phyloP scores from a whole-genome alignment of 2,329 filamentous ascomycete species.

The Cladophialophora chaetospira region DNA sequence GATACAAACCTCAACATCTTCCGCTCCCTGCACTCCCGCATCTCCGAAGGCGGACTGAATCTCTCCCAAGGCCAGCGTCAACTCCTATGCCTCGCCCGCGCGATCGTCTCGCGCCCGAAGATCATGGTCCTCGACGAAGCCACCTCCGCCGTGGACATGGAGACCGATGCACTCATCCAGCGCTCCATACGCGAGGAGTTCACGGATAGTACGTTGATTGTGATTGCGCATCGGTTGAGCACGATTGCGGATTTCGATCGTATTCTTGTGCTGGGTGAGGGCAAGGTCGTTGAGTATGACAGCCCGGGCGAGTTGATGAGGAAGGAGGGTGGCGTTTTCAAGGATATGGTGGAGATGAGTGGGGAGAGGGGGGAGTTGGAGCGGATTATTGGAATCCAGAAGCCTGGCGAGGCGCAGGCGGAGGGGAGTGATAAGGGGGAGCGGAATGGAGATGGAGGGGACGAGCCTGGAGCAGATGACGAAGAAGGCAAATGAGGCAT shows the following conservation, averaged over 20 bases:
- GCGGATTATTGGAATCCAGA: slow-evolving; percentile 27
- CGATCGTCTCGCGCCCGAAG: slow-evolving; percentile 70
- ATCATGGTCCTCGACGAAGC: slow-evolving; percentile 82
- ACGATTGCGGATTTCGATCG: slow-evolving; percentile 77
- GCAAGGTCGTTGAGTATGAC: slow-evolving; percentile 68
- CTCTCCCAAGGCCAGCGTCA: slow-evolving; percentile 76
- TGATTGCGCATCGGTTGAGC: slow-evolving; percentile 74
- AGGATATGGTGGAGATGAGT: slow-evolving; percentile 54
- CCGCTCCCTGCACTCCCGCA: slow-evolving; percentile 60
- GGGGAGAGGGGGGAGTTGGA: slow-evolving; percentile 40
- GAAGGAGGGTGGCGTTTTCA: slow-evolving; percentile 55
- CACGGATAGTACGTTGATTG: slow-evolving; percentile 66
- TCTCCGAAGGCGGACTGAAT: slow-evolving; percentile 73
- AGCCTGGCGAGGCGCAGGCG: not conserved
- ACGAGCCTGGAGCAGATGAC: not conserved
- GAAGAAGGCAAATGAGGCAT: slow-evolving; percentile 3
- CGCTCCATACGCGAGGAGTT: slow-evolving; percentile 72
- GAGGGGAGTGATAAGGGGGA: not conserved
- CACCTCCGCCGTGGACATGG: slow-evolving; percentile 76
- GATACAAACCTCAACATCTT: slow-evolving; percentile 67
- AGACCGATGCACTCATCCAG: slow-evolving; percentile 73
- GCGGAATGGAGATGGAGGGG: not conserved
- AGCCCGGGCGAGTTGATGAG: slow-evolving; percentile 64
- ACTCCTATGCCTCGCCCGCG: slow-evolving; percentile 72
- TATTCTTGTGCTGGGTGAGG: slow-evolving; percentile 71